Conservation (phyloP, 164 flowering plant genomes). For the Berberis thunbergii region DNA sequence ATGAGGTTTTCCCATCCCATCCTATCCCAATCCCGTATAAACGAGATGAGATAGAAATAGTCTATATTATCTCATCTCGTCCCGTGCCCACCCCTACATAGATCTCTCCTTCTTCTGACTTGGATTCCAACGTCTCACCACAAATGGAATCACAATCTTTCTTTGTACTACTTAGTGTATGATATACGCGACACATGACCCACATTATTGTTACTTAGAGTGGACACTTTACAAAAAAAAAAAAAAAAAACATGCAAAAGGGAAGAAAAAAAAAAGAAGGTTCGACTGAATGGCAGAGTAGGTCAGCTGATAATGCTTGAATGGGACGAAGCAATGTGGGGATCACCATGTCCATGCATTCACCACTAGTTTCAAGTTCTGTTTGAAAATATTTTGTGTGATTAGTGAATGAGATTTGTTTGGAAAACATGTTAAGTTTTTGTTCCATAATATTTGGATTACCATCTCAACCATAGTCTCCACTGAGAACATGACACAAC, state of each 20-base stretch:
- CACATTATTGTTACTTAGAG: neutral
- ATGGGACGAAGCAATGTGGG: conserved; percentile 5
- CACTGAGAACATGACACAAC: too few species aligned
- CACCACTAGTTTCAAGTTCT: neutral
- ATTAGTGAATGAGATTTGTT: neutral
- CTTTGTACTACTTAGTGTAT: neutral
- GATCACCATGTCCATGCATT: neutral
- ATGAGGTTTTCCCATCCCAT: too few species aligned
- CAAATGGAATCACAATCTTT: neutral
- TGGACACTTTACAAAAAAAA: neutral
- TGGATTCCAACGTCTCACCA: conserved; percentile 1
- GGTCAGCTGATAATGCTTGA: conserved; percentile 8
- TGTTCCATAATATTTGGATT: too few species aligned
- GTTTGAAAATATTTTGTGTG: neutral
- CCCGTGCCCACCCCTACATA: too few species aligned
- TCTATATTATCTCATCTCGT: too few species aligned
- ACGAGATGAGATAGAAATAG: too few species aligned
- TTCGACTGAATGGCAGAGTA: neutral
- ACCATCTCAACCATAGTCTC: too few species aligned
- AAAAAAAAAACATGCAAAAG: neutral
- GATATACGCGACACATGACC: conserved; percentile 3
- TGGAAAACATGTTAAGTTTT: neutral
- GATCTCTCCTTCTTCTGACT: neutral
- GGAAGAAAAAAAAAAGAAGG: neutral
- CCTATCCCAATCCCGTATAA: too few species aligned